Evolutionary conservation across 1,284 basidiomycete genomes (phyloP).

Genomic region (Cryptococcus jaspeensis): DNA sequence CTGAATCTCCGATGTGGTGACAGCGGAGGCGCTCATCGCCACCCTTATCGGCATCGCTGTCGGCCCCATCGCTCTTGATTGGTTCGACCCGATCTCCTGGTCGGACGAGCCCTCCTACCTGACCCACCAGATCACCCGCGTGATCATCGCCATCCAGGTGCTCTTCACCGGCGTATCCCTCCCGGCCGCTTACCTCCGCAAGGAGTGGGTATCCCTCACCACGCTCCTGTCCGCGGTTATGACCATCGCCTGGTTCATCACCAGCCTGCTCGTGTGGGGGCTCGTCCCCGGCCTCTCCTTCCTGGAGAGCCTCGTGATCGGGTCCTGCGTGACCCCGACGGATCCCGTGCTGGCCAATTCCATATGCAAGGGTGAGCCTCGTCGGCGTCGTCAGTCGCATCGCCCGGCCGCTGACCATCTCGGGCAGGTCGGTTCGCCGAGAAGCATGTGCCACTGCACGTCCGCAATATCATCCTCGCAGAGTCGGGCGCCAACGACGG

Average conservation of each 20-base stretch:
- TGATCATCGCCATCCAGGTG: constrained; percentile 93
- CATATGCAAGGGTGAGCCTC: constrained; percentile 58
- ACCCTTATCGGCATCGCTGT: constrained; percentile 91
- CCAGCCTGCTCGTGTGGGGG: constrained; percentile 75
- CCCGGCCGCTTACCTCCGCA: constrained; percentile 78
- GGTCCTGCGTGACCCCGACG: constrained; percentile 91
- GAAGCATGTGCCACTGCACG: constrained; percentile 45
- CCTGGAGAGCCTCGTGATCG: constrained; percentile 79
- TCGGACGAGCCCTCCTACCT: constrained; percentile 19
- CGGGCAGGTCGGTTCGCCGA: constrained; percentile 44
- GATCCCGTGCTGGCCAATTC: constrained; percentile 85
- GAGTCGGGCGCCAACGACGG: constrained; percentile 62
- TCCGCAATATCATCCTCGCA: constrained; percentile 49
- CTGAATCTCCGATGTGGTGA: constrained; percentile 45
- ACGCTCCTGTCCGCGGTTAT: constrained; percentile 85
- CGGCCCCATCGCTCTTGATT: constrained; percentile 40
- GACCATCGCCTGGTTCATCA: constrained; percentile 79
- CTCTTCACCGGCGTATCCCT: constrained; percentile 94
- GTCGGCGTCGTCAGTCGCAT: background rate
- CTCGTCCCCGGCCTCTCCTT: constrained; percentile 84
- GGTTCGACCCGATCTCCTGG: constrained; percentile 37
- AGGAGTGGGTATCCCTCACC: constrained; percentile 80
- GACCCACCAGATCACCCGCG: constrained; percentile 75
- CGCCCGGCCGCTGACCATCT: background rate
- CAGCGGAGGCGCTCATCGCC: constrained; percentile 92